These are phyloP conservation scores for Phalaenopsis aphrodite DNA, from an alignment of 106 monocot species.

Conservation along the genomic window DNA sequence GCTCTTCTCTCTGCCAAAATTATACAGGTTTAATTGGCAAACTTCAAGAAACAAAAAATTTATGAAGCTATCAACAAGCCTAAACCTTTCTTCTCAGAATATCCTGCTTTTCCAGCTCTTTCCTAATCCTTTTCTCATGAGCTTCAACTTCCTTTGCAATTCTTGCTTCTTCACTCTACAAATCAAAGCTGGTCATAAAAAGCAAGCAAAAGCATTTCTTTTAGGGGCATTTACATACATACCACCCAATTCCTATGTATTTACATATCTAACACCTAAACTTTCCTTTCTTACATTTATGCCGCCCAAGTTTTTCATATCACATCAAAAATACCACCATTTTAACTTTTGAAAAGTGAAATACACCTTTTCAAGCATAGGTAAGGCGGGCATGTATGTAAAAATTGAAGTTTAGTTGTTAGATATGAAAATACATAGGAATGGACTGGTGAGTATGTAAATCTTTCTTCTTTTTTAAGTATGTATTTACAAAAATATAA, in stretches of 20 bases:
- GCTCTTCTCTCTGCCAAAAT: constrained; percentile 68
- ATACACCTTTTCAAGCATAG: too few species aligned
- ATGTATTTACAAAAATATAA: not conserved
- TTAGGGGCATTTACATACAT: too few species aligned
- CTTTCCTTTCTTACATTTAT: too few species aligned
- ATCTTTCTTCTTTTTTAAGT: not conserved
- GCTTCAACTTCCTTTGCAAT: constrained; percentile 98
- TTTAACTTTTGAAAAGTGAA: too few species aligned
- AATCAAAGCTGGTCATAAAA: constrained; percentile 1
- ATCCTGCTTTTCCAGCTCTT: constrained; percentile 95
- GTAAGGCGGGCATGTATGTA: too few species aligned
- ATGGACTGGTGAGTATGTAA: too few species aligned
- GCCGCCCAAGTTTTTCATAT: too few species aligned
- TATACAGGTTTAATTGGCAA: not conserved
- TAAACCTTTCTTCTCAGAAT: constrained; percentile 84
- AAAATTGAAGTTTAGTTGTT: too few species aligned
- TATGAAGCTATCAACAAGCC: constrained; percentile 8
- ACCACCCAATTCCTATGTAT: too few species aligned
- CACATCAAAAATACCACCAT: too few species aligned
- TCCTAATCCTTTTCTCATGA: constrained; percentile 82
- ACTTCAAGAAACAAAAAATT: not conserved
- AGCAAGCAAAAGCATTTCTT: not conserved
- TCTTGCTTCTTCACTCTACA: constrained; percentile 79
- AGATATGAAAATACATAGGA: too few species aligned
- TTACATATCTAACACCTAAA: too few species aligned